Conservation (phyloP, 352 stramenopile species). For the Blastocystis sp. region DNA sequence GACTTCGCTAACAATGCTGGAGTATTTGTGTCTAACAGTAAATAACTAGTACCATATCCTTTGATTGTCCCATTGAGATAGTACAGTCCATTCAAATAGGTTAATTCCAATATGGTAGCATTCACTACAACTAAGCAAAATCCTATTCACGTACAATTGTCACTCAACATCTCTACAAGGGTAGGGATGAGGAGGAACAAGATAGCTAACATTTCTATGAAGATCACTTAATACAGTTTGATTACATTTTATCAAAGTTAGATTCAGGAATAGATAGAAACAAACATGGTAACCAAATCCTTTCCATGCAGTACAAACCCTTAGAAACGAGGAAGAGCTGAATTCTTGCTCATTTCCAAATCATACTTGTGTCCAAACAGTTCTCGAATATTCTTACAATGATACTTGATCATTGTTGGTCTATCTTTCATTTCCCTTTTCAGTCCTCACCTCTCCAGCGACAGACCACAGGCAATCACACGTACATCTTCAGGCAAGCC, state of each 20-base stretch:
- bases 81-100: background rate
- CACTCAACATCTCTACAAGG: background rate
- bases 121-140: background rate
- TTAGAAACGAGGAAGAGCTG: slow-evolving; percentile 63
- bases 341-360: slow-evolving; percentile 62
- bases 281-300: too few relatives aligned
- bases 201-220: background rate
- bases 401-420: slow-evolving; percentile 99
- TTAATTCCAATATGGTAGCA: background rate
- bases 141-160: background rate
- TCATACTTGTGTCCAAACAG: slow-evolving; percentile 94
- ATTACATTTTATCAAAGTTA: too few relatives aligned
- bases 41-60: background rate
- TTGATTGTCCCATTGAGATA: background rate
- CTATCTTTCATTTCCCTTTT: background rate
- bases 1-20: slow-evolving; percentile 6
- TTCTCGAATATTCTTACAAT: slow-evolving; percentile 96
- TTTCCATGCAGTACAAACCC: background rate
- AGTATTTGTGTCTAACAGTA: slow-evolving; percentile 15
- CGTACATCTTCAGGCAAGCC: slow-evolving; percentile 93
- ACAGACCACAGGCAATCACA: slow-evolving; percentile 97
- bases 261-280: too few relatives aligned
- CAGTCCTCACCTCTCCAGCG: slow-evolving; percentile 77
- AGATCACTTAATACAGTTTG: background rate
- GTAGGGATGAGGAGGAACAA: background rate